These are phyloP conservation scores for Phytophthora nicotianae DNA, from an alignment of 352 stramenopile genomes.

Conservation along the genomic window DNA sequence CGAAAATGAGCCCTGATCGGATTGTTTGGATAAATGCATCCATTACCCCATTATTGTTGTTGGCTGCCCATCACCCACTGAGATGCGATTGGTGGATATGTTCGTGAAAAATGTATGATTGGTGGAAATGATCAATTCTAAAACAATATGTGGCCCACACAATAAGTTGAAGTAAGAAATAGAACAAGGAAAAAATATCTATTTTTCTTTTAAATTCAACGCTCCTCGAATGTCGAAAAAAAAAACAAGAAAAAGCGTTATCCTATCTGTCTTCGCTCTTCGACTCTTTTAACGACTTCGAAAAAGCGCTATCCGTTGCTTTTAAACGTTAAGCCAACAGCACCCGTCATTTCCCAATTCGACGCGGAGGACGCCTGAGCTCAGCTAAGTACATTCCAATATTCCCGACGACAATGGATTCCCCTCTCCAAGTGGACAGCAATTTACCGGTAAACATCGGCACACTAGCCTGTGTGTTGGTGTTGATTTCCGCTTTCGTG, in stretches of 20 bases:
- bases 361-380: neutral
- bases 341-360: neutral
- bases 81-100: neutral
- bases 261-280: no score
- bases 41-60: no score
- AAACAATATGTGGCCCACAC: neutral
- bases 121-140: neutral
- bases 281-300: no score
- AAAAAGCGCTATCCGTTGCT: no score
- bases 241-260: neutral
- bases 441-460: neutral
- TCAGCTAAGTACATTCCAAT: no score
- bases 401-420: neutral
- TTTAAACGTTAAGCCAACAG: neutral
- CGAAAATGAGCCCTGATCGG: neutral
- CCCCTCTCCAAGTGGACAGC: neutral
- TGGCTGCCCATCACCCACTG: neutral
- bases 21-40: neutral
- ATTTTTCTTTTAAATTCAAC: no score
- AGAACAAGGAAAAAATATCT: neutral
- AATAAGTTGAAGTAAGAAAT: neutral
- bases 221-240: no score
- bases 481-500: neutral
- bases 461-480: neutral
- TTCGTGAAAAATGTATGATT: neutral